Evolutionary conservation across 306 rosid species (phyloP).

Genomic region (Medicago truncatula): DNA sequence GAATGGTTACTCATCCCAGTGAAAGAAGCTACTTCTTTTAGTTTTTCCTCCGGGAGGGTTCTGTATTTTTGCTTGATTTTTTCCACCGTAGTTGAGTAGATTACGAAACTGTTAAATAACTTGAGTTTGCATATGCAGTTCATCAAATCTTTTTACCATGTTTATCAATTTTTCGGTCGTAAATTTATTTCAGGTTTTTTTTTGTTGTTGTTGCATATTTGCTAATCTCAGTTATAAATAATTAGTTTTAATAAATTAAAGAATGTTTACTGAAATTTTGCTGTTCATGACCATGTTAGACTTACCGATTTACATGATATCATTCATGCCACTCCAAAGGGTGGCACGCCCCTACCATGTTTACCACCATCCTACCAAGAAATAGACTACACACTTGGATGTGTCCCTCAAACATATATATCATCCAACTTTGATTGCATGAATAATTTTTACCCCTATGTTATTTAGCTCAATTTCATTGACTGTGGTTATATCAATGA

Average conservation of each 20-base stretch:
- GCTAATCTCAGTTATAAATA: neutral
- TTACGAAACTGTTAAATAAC: constrained; percentile 24
- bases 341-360: constrained; percentile 29
- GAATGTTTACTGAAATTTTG: neutral
- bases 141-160: neutral
- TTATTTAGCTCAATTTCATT: constrained; percentile 5
- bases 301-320: neutral
- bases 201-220: neutral
- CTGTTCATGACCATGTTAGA: neutral
- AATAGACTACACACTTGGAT: constrained; percentile 16
- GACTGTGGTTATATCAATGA: constrained; percentile 1
- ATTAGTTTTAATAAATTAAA: neutral
- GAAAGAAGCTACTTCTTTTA: constrained; percentile 9
- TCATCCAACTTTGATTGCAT: constrained; percentile 31
- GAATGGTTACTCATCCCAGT: constrained; percentile 32
- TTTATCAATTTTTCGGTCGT: neutral
- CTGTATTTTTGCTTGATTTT: constrained; percentile 31
- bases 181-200: neutral
- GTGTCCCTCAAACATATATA: constrained; percentile 20
- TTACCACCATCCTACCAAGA: constrained; percentile 20
- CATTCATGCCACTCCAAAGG: constrained; percentile 24
- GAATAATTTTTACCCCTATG: neutral
- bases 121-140: constrained; percentile 32
- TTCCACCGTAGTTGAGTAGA: constrained; percentile 37
- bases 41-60: neutral